These are phyloP conservation scores for Phialophora tarda DNA, from an alignment of 2,329 filamentous ascomycete species.

Conservation along the genomic window DNA sequence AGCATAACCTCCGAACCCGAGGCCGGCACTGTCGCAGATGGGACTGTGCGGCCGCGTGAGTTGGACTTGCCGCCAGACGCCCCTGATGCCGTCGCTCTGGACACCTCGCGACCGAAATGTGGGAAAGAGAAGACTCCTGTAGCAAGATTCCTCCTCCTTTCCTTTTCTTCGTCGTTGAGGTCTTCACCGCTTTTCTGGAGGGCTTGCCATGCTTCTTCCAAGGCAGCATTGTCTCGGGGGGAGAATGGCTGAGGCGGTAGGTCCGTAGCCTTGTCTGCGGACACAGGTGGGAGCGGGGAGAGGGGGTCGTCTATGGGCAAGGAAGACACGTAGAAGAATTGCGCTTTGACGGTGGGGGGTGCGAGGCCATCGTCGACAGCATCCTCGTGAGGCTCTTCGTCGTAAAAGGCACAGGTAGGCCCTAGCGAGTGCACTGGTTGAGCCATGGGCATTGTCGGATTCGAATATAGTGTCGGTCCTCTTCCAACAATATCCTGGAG, in stretches of 20 bases:
- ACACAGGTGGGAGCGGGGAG: conserved; percentile 66
- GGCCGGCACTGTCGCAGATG: not conserved
- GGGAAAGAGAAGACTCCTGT: conserved; percentile 37
- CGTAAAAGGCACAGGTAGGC: conserved; percentile 60
- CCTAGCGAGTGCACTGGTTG: conserved; percentile 64
- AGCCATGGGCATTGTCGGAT: conserved; percentile 43
- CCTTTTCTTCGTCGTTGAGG: conserved; percentile 13
- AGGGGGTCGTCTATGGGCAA: conserved; percentile 87
- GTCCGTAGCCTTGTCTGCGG: conserved; percentile 56
- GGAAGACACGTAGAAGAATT: conserved; percentile 84
- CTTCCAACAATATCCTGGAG: not conserved
- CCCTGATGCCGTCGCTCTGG: conserved; percentile 10
- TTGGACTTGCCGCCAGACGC: conserved; percentile 4
- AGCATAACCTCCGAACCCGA: conserved; percentile 34
- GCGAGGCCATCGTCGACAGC: conserved; percentile 46
- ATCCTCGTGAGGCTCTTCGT: conserved; percentile 36
- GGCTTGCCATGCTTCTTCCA: conserved; percentile 77
- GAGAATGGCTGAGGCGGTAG: conserved; percentile 78
- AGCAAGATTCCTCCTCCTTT: conserved; percentile 25
- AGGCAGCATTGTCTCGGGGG: conserved; percentile 74
- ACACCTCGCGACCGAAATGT: conserved; percentile 26
- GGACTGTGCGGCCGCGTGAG: conserved; percentile 6
- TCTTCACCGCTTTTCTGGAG: conserved; percentile 48
- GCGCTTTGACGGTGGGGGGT: conserved; percentile 65
- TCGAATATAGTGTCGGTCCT: not conserved